Base-by-base conservation (phyloP, 2,329 filamentous ascomycete genomes). In the Trichoderma atrobrunneum region DNA sequence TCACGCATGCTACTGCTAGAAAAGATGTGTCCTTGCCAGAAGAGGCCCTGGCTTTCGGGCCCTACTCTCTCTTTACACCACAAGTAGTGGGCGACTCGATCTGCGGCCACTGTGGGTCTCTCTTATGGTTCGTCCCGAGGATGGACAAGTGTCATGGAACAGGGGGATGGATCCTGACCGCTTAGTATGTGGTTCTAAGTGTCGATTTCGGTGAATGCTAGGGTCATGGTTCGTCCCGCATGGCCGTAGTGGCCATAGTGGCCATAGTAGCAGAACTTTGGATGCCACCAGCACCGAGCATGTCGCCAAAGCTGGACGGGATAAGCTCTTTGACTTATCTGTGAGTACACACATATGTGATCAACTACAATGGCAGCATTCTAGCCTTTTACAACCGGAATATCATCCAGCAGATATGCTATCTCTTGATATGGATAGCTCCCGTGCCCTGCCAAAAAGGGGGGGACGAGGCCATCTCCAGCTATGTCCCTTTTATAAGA, bases 31-130 rank as follows among this genome's bases (percentile, higher is more conserved):
- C 73, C 75, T 74, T 78, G 78, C 77, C 78, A 76, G 78, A 78
- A 77, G 77, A 72, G 74, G 71, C 63, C 51, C 61, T 74, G 48
- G 18, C 28, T 66, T 43, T 71, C 24, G 39, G 66, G 60, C 57
- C 68, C 36, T 43, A 28, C 51, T 65, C 24, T 70, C 36, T 39
- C 36, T 65, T 65, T 57, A 30, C 63, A 61, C 59, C 65, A 56
- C 73, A 77, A 74, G 30, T 74, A 77, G 74, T 74, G 75, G 79
- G 80, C 77, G 79, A 75, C 79, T 79, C 76, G 79, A 80, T 80
- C 78, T 82, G 82, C 82, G 81, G 80, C 81, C 81, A 76, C 73
- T 79, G 82, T 82, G 80, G 82, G 80, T 77, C 80, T 66, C 43
- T 59, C 61, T 78, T 74, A 78, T 82, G 77, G 79, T 81, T 82